phyloP scores from a whole-genome alignment of 1,284 basidiomycete genomes.

The Apiotrichum brassicae region DNA sequence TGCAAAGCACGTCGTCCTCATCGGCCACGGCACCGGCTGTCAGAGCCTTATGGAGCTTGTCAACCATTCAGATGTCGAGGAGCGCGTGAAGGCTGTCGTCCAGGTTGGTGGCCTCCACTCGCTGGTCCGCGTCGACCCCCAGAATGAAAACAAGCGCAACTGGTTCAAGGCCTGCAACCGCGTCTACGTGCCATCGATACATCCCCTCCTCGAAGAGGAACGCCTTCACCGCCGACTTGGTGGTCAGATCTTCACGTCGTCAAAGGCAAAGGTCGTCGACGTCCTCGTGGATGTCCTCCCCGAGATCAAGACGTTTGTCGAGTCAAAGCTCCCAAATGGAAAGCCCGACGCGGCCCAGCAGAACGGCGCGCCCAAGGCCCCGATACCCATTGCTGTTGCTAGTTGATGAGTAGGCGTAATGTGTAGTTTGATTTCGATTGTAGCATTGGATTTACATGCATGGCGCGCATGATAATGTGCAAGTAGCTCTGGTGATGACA shows the following conservation, averaged over 20 bases:
- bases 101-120: slow-evolving; percentile 66
- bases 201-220: slow-evolving; percentile 39
- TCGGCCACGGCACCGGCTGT: slow-evolving; percentile 82
- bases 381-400: background rate
- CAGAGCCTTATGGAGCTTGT: slow-evolving; percentile 67
- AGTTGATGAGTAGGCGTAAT: background rate
- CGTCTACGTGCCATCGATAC: slow-evolving; percentile 39
- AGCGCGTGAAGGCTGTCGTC: slow-evolving; percentile 61
- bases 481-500: background rate
- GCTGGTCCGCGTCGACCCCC: slow-evolving; percentile 39
- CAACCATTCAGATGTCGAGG: slow-evolving; percentile 58
- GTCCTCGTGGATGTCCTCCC: slow-evolving; percentile 39
- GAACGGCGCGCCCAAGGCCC: background rate
- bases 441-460: slow-evolving; percentile 3
- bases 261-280: slow-evolving; percentile 40
- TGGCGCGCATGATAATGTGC: background rate
- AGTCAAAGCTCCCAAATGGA: slow-evolving; percentile 18
- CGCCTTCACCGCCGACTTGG: slow-evolving; percentile 37
- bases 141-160: slow-evolving; percentile 28
- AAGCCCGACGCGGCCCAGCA: background rate
- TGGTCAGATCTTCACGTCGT: slow-evolving; percentile 37
- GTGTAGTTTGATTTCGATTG: background rate
- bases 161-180: slow-evolving; percentile 44
- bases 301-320: slow-evolving; percentile 37
- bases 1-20: slow-evolving; percentile 65